These are phyloP conservation scores for Lasiodiplodia theobromae DNA, from an alignment of 2,329 filamentous ascomycete species.

Conservation along the genomic window DNA sequence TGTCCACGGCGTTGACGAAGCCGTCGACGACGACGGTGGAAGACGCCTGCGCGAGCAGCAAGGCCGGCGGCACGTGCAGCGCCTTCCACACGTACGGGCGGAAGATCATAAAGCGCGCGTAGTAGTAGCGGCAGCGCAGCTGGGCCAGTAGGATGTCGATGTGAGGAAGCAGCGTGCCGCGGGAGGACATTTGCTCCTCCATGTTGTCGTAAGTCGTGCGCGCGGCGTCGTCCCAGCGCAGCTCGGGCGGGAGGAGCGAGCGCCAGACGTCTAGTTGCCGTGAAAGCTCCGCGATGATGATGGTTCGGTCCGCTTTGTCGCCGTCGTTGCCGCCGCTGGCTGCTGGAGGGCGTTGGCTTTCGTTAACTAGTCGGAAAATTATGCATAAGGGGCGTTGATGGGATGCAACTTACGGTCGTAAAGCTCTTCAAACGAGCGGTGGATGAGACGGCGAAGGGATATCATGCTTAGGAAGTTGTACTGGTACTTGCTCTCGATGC, in stretches of 20 bases:
- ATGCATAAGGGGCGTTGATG: no score
- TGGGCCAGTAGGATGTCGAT: constrained; percentile 30
- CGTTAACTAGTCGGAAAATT: background rate
- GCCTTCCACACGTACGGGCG: constrained; percentile 32
- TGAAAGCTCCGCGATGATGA: constrained; percentile 59
- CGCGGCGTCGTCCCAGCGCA: constrained; percentile 63
- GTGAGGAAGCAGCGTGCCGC: constrained; percentile 42
- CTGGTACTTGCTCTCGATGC: constrained; percentile 52
- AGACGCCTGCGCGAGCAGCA: background rate
- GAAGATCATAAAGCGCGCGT: constrained; percentile 32
- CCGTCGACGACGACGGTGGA: background rate
- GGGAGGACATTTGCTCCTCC: no score
- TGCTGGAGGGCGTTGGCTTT: background rate
- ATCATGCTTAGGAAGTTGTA: constrained; percentile 68
- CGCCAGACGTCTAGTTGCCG: constrained; percentile 66
- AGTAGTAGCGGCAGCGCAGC: constrained; percentile 34
- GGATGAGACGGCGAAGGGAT: constrained; percentile 61
- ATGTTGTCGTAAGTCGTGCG: background rate
- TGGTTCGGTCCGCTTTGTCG: background rate
- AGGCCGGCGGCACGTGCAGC: constrained; percentile 52
- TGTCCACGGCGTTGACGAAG: constrained; percentile 50
- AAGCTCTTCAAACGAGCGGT: constrained; percentile 61
- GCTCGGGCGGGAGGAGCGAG: constrained; percentile 59
- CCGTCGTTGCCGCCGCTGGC: background rate
- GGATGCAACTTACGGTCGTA: constrained; percentile 55